These are phyloP conservation scores for Dalechampia spathulata DNA, from an alignment of 441 rosid genomes.

Conservation along the genomic window DNA sequence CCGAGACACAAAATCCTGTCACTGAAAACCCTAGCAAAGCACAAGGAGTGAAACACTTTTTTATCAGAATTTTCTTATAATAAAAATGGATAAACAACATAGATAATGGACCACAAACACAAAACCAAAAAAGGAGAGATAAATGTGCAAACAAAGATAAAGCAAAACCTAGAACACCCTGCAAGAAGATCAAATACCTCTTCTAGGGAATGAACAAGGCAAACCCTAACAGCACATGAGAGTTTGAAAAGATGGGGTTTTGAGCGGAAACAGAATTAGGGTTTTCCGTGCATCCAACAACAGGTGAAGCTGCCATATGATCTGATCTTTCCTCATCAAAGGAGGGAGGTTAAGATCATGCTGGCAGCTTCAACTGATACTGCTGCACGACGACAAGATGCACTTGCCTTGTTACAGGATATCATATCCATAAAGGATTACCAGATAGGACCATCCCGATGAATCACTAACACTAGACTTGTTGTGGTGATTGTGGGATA, in stretches of 20 bases:
- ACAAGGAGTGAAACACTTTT: too few relatives aligned
- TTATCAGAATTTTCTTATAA: too few relatives aligned
- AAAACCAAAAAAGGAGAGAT: background rate
- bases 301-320: constrained; percentile 94
- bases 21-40: constrained; percentile 20
- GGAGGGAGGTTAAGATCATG: constrained; percentile 79
- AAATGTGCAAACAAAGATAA: background rate
- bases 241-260: background rate
- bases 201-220: constrained; percentile 17
- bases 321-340: constrained; percentile 44
- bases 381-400: constrained; percentile 38
- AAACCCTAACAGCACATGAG: constrained; percentile 14
- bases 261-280: constrained; percentile 22
- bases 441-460: too few relatives aligned
- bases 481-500: constrained; percentile 1
- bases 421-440: background rate
- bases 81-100: background rate
- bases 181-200: constrained; percentile 13
- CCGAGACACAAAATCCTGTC: constrained; percentile 29
- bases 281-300: constrained; percentile 48
- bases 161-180: constrained; percentile 16
- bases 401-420: background rate
- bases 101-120: constrained; percentile 2
- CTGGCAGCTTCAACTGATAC: constrained; percentile 99
- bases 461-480: too few relatives aligned